Base-by-base conservation (phyloP, 2,329 filamentous ascomycete species). In the Colletotrichum tamarilloi region DNA sequence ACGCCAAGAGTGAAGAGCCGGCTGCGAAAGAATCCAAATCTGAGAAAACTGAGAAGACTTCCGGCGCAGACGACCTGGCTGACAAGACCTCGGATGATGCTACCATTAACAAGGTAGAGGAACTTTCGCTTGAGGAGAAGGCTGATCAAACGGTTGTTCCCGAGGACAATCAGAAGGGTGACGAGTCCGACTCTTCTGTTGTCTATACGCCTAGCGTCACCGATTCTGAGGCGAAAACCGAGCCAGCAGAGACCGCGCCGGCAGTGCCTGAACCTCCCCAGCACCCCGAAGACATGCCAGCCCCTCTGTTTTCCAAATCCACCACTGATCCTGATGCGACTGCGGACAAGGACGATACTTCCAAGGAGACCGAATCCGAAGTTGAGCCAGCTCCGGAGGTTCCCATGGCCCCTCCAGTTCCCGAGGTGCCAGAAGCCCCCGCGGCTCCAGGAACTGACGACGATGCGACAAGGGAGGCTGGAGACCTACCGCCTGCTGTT, bases 221-320 rank as follows among this genome's bases (percentile, higher is more conserved):
- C 26, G 68, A 74, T 52, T 59, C 73, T 12, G 69, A 75, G 35
- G 46, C 22, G 8, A 75, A 68, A 26, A 28, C 58, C 19, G 73
- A 74, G 26, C 52, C 72, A 12, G 58, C 38, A 12, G 71, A 74
- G 28, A n/a, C 57, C 2, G 46, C 59, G 14, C 52, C 72, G 22
- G 60, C 55, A 0, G 52, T 26, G n/a, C 49, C 62, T n/a, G 68
- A 72, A 8, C 16, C 38, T 16, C 86, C 88, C 24, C 86, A 90
- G n/a, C 88, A 91, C 66, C 85, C 91, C 14, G 92, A 93, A 76
- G 92, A 94, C 76, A 91, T 89, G 58, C 92, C 93, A 11, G 90
- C 92, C 2, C 92, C 93, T 46, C 84, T 94, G 3, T 92, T 92
- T 76, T 83, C 86, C 62, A 85, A 86, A 76, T 55, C 67, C 2